Conservation (phyloP, 2,329 filamentous ascomycete species). For the Massarina eburnea region DNA sequence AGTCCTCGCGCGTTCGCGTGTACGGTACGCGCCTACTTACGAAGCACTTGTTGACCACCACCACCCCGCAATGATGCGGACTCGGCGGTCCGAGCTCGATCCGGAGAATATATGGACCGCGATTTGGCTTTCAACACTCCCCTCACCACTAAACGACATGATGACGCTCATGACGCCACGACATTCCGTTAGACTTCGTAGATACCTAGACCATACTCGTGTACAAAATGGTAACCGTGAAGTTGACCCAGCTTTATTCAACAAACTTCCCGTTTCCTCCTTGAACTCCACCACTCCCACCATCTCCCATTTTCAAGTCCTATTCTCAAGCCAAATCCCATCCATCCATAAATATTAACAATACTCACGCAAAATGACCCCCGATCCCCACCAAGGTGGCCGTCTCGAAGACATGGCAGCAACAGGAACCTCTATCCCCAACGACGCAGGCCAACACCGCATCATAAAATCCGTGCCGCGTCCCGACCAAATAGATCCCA, state of each 20-base stretch:
- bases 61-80: not conserved
- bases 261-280: not conserved
- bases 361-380: slow-evolving; percentile 16
- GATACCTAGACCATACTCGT: too few relatives aligned
- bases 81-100: not conserved
- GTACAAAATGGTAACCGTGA: slow-evolving; percentile 6
- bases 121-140: not conserved
- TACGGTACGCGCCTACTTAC: too few relatives aligned
- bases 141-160: slow-evolving; percentile 9
- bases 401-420: slow-evolving; percentile 41
- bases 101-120: not conserved
- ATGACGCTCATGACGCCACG: slow-evolving; percentile 11
- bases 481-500: slow-evolving; percentile 48
- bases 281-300: not conserved
- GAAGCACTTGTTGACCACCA: too few relatives aligned
- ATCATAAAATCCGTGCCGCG: slow-evolving; percentile 52
- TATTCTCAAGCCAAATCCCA: not conserved
- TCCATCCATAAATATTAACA: not conserved
- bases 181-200: too few relatives aligned
- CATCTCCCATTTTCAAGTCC: not conserved
- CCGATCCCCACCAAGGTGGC: slow-evolving; percentile 35
- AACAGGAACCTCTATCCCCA: slow-evolving; percentile 43
- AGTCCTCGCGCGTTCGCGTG: too few relatives aligned
- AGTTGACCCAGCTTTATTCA: not conserved
- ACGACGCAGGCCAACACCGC: slow-evolving; percentile 50